phyloP scores from a whole-genome alignment of 2,329 filamentous ascomycete species.

The Aspergillus pseudoterreus region DNA sequence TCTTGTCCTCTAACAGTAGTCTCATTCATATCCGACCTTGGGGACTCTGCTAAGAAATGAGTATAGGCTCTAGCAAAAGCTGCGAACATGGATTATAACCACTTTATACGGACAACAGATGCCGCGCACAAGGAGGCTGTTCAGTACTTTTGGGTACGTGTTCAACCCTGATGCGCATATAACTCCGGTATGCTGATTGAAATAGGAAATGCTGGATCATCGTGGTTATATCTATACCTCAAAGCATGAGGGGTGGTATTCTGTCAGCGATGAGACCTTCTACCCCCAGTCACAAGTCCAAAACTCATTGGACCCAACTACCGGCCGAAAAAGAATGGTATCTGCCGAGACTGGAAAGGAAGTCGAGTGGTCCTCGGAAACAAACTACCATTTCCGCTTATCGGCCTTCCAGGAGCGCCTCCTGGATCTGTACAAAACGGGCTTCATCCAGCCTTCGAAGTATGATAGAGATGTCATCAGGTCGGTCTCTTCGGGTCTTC shows the following conservation, averaged over 20 bases:
- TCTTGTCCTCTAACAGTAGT: neutral
- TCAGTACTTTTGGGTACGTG: slow-evolving; percentile 73
- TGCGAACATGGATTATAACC: slow-evolving; percentile 70
- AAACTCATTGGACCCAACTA: slow-evolving; percentile 70
- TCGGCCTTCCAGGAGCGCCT: slow-evolving; percentile 77
- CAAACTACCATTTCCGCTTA: slow-evolving; percentile 91
- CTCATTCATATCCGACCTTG: neutral
- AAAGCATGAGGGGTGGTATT: slow-evolving; percentile 94
- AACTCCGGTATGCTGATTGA: slow-evolving; percentile 7
- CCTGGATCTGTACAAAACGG: slow-evolving; percentile 72
- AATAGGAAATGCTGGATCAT: slow-evolving; percentile 64
- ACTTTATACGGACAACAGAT: slow-evolving; percentile 92
- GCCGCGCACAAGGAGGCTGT: slow-evolving; percentile 77
- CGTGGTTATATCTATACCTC: slow-evolving; percentile 76
- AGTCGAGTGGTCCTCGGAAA: slow-evolving; percentile 91
- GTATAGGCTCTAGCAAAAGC: slow-evolving; percentile 61
- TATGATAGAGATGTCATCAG: slow-evolving; percentile 76
- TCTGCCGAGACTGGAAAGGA: slow-evolving; percentile 80
- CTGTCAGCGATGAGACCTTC: slow-evolving; percentile 93
- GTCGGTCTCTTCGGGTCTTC: slow-evolving; percentile 72
- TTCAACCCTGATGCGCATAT: neutral
- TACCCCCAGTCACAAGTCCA: slow-evolving; percentile 76
- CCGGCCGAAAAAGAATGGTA: slow-evolving; percentile 77
- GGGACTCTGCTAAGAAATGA: slow-evolving; percentile 1
- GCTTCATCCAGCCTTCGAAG: slow-evolving; percentile 71